Evolutionary conservation across 2,329 filamentous ascomycete genomes (phyloP).

Genomic region (Aspergillus sp.): DNA sequence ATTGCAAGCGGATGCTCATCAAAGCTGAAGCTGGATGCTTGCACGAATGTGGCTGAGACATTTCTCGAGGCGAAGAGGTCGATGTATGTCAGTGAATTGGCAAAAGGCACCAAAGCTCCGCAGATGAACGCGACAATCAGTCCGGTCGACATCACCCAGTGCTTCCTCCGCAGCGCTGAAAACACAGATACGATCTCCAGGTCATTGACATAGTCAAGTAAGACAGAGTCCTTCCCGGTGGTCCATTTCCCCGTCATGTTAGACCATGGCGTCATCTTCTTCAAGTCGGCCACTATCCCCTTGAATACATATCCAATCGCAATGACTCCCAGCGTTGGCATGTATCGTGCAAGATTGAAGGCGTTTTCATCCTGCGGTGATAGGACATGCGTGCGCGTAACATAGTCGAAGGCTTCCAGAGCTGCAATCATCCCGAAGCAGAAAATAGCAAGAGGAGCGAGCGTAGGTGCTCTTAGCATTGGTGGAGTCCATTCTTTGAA

Average conservation of each 20-base stretch:
- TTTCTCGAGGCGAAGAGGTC: constrained; percentile 1
- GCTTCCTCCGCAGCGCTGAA: constrained; percentile 3
- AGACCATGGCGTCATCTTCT: constrained; percentile 6
- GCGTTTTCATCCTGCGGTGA: not conserved
- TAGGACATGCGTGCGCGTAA: not conserved
- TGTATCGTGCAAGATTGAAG: not conserved
- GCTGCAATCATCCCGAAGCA: not conserved
- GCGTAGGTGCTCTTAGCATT: not conserved
- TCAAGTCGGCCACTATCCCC: not conserved
- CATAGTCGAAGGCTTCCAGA: not conserved
- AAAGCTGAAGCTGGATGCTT: not conserved
- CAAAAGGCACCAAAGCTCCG: constrained; percentile 2
- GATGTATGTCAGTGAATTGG: constrained; percentile 1
- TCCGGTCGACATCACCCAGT: constrained; percentile 2
- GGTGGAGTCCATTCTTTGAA: not conserved
- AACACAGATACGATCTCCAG: constrained; percentile 5
- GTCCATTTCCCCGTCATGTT: constrained; percentile 6
- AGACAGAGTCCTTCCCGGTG: not conserved
- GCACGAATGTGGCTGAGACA: not conserved
- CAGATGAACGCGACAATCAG: constrained; percentile 3
- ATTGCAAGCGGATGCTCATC: constrained; percentile 3
- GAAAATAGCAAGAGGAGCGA: not conserved
- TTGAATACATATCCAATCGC: constrained; percentile 1
- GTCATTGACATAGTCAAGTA: constrained; percentile 5
- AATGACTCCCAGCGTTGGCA: not conserved